Conservation (phyloP, 2,329 filamentous ascomycete genomes). For the Aspergillus intermedius region DNA sequence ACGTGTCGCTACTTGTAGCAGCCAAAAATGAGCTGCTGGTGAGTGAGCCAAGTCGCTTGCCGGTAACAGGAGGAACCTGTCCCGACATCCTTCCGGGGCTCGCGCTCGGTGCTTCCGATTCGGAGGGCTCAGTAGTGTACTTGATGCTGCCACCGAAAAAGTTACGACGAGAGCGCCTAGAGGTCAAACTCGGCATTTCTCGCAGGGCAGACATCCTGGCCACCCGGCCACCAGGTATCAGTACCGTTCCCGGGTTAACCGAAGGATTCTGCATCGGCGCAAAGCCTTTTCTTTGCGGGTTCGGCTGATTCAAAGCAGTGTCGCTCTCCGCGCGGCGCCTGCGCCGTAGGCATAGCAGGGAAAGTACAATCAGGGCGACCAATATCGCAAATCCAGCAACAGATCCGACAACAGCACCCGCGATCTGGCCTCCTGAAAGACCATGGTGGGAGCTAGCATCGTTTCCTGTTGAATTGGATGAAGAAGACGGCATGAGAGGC, state of each 20-base stretch:
- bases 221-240: conserved; percentile 80
- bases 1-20: conserved; percentile 58
- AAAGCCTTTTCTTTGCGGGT: conserved; percentile 50
- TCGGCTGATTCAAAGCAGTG: conserved; percentile 84
- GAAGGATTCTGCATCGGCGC: conserved; percentile 40
- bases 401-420: conserved; percentile 80
- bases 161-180: conserved; percentile 48
- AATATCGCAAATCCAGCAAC: conserved; percentile 65
- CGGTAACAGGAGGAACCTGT: conserved; percentile 37
- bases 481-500: conserved; percentile 56
- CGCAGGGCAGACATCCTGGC: conserved; percentile 94
- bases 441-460: conserved; percentile 35
- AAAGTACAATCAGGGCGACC: conserved; percentile 54
- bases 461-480: conserved; percentile 51
- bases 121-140: conserved; percentile 46
- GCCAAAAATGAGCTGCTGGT: conserved; percentile 76
- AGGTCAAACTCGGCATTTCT: conserved; percentile 59
- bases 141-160: conserved; percentile 41
- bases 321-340: conserved; percentile 57
- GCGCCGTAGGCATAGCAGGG: conserved; percentile 53
- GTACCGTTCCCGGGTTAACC: conserved; percentile 55
- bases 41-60: conserved; percentile 76
- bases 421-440: conserved; percentile 80
- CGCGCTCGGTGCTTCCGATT: conserved; percentile 63
- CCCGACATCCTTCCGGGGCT: conserved; percentile 65